Base-by-base conservation (phyloP, 495 filamentous ascomycete genomes). In the Parachaetomium inaequale region DNA sequence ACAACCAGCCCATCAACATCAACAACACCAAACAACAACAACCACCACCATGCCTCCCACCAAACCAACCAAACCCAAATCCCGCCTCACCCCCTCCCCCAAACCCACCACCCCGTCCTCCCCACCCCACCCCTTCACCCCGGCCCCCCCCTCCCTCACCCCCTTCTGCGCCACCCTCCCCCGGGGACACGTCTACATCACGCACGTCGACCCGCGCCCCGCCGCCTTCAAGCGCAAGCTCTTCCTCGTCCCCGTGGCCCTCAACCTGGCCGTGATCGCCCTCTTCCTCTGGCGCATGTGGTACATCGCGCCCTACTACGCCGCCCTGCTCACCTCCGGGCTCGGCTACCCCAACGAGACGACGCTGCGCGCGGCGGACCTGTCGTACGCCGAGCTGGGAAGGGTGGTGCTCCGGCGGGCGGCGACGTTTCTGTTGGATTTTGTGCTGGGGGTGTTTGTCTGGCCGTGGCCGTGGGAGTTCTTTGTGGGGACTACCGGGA, bases 381-480 rank as follows among this genome's bases (percentile, higher is more conserved):
- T 81, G 49, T 70, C 80, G 5, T 84, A 81, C 75, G 54, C 71
- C 3, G 74, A 84, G 49, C 72, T 87, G n/a, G 51, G 71, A 0
- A 63, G 66, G 21, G 74, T 85, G 55, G 72, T 88, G 10, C 62
- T 79, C 15, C 68, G 75, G 14, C 84, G 92, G 28, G 78, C 79
- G 1, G 66, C 78, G 50, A 84, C 80, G 21, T 85, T 96, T 66
- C 63, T 86, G 31, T 63, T 89, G 34, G 92, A 96, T 71, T 90
- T 89, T 68, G 45, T 88, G 61, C 81, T 94, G 14, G 75, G 84
- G 47, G 73, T 84, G 7, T 83, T 92, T 55, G 80, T 94, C 55
- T 82, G 84, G 66, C 79, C 85, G 50, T 95, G 91, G 91, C 91
- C 91, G 1, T 68, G 82, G 61, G 83, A 84, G 32, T 96, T 96